These are phyloP conservation scores for Aureobasidium sp. DNA, from an alignment of 2,329 filamentous ascomycete species.

Conservation along the genomic window DNA sequence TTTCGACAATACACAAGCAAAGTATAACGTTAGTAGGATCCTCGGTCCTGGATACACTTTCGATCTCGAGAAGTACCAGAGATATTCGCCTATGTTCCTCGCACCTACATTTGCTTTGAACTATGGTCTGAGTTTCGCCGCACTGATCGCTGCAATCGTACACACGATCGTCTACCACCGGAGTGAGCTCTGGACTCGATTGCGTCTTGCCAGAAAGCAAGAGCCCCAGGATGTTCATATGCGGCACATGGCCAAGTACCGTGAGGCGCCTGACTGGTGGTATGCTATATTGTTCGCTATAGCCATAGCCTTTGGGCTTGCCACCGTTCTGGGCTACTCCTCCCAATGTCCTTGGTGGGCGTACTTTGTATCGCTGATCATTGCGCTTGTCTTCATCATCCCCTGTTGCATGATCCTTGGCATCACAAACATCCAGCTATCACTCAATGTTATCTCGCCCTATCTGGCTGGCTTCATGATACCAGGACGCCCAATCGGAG, in stretches of 20 bases:
- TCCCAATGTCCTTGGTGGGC: slow-evolving; percentile 9
- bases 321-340: slow-evolving; percentile 13
- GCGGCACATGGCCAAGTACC: slow-evolving; percentile 66
- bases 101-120: slow-evolving; percentile 82
- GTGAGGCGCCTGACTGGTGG: slow-evolving; percentile 73
- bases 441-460: slow-evolving; percentile 19
- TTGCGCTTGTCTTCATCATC: slow-evolving; percentile 74
- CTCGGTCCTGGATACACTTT: slow-evolving; percentile 71
- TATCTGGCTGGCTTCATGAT: slow-evolving; percentile 57
- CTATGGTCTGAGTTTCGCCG: slow-evolving; percentile 80
- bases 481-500: slow-evolving; percentile 75
- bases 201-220: slow-evolving; percentile 49
- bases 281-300: slow-evolving; percentile 39
- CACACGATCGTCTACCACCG: slow-evolving; percentile 82
- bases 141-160: slow-evolving; percentile 66
- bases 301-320: slow-evolving; percentile 20
- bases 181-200: slow-evolving; percentile 69
- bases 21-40: slow-evolving; percentile 74
- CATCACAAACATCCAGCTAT: slow-evolving; percentile 55
- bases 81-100: slow-evolving; percentile 77
- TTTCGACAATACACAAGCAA: slow-evolving; percentile 72
- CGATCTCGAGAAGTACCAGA: slow-evolving; percentile 63
- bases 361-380: slow-evolving; percentile 50
- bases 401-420: slow-evolving; percentile 89
- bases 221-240: slow-evolving; percentile 59